Evolutionary conservation across 495 filamentous ascomycete species (phyloP).

Genomic region (Poronia punctata): DNA sequence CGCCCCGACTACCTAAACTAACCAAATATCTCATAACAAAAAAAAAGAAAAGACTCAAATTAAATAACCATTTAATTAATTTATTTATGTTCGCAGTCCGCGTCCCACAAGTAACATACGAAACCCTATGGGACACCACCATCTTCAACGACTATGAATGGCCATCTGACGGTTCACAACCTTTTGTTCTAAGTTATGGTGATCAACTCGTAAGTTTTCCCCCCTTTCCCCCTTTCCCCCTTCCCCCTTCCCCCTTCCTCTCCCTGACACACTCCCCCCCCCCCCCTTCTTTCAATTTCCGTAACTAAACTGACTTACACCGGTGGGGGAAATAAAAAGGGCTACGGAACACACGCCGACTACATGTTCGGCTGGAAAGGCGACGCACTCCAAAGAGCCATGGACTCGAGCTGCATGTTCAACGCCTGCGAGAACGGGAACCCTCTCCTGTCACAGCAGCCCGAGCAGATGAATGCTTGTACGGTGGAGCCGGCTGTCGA

Average conservation of each 20-base stretch:
- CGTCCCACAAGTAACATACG: conserved; percentile 44
- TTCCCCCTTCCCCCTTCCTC: too few species aligned
- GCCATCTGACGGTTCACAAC: conserved; percentile 38
- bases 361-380: conserved; percentile 45
- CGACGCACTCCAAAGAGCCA: conserved; percentile 36
- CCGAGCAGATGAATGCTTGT: conserved; percentile 39
- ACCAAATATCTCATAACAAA: too few species aligned
- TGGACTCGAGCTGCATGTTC: conserved; percentile 41
- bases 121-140: conserved; percentile 46
- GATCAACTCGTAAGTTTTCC: too few species aligned
- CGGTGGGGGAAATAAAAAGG: conserved; percentile 17
- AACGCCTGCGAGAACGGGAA: conserved; percentile 37
- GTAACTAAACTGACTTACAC: too few species aligned
- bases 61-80: too few species aligned
- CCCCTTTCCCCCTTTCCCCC: too few species aligned
- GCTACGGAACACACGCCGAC: conserved; percentile 41
- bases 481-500: conserved; percentile 30
- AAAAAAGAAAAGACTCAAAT: too few species aligned
- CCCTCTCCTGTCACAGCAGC: conserved; percentile 38
- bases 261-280: too few species aligned
- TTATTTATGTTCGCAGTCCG: conserved; percentile 26
- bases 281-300: too few species aligned
- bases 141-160: conserved; percentile 37
- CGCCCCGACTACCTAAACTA: too few species aligned
- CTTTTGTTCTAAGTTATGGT: conserved; percentile 40